Evolutionary conservation across 2,329 filamentous ascomycete species (phyloP), one percentile per base, ranked within the genome.

Genomic region (Trichoderma atrobrunneum): DNA sequence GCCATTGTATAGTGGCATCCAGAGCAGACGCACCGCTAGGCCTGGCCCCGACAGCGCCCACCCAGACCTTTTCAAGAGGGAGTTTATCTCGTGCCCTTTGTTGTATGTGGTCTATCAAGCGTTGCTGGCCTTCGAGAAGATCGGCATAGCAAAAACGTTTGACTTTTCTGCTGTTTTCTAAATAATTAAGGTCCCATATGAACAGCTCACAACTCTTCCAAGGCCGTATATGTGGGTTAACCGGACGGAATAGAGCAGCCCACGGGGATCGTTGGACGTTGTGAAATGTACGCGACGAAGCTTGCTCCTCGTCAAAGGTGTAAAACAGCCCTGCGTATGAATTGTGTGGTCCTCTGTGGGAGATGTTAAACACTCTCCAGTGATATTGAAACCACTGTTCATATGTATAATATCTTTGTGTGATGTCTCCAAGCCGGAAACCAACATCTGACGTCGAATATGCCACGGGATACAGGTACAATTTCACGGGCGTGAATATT

Each of bases 171-270:
- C 79, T 77, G 30, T 76, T 79, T 1, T 77, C 74, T 1, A 72
- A 74, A 8, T 81, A 79, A 1, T 77, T 74, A 2, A 80, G 71
- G 73, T 90, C 88, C 87, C 87, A 89, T 51, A 90, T 86, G 7
- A 90, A 79, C 14, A 90, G 75, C 74, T 90, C 87, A 3, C 82
- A 81, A 2, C 68, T 65, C 0, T 2, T 74, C 76, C 80, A 84
- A 1, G 77, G 74, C 26, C 69, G 77, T 1, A 10, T 16, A 70
- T 84, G 80, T 1, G 81, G 78, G n/a, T 85, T 78, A 5, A 79
- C 75, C 0, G 85, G 83, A 12, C 88, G 83, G 72, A 84, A 83
- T 16, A 87, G 75, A 0, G 80, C 85, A 39, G 89, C 74, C 87
- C 87, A 90, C 0, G 88, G 85, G 59, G 85, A 83, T 11, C 84